Base-by-base conservation (phyloP, 305 asterid species). In the Andrographis paniculata region DNA sequence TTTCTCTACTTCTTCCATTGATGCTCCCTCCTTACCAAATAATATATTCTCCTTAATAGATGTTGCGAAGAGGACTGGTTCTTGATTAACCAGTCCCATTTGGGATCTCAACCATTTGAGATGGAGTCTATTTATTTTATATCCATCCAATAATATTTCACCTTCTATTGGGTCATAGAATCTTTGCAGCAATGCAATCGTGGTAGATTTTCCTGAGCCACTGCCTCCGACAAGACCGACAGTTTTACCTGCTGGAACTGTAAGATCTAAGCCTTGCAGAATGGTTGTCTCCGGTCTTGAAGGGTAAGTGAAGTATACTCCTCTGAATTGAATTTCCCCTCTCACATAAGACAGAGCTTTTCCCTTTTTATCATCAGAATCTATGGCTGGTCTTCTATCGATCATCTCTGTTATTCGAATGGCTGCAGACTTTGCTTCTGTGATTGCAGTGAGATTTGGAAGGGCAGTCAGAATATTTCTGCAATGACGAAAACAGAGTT, bases 81-180 rank as follows among this genome's bases (percentile, higher is more conserved):
- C 94, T 68, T 83, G 94, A 63, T 71, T 83, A 17, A 83, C 94
- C 53, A 83, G 56, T 10, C 94, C 94, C 84, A 83, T 75, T 52
- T 79, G 87, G 47, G 94, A 79, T 51, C 94, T 77, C 63, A 79
- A 15, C 91, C 91, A 83, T 52, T 79, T 83, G 52, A 83, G 79
- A 66, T 83, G 94, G 8, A 83, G 68, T 70, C 66, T 65, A 53
- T 68, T 77, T 51, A 82, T 82, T 58, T 74, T 79, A 71, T 79
- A 39, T n/a, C 91, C 94, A 42, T 83, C 94, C 21, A 83, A 61
- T 27, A 65, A 44, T 18, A 83, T 74, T 22, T 83, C 87, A 5
- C 94, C 94, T 60, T 75, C 82, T 24, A 67, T 53, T 6, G 91
- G 87, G 42, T 83, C 91, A 9, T 83, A 83, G 48, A 83, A 83